These are phyloP conservation scores for Avena sativa DNA, from an alignment of 176 grass and related monocot genomes.

Conservation along the genomic window DNA sequence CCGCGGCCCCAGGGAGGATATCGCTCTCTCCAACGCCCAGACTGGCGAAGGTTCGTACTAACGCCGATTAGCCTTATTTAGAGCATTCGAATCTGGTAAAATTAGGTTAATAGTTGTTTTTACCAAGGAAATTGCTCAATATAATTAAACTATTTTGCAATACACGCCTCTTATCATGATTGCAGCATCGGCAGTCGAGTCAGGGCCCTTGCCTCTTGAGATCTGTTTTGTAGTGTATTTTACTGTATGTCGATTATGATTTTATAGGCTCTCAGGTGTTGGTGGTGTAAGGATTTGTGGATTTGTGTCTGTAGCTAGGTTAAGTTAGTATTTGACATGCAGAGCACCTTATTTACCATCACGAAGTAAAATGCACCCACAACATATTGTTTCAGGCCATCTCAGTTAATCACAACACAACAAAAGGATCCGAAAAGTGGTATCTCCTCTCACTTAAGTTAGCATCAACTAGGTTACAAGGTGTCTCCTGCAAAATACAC, in stretches of 20 bases:
- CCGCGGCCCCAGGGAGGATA: constrained; percentile 49
- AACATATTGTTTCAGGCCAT: not conserved
- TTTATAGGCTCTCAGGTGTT: not conserved
- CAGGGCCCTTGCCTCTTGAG: not conserved
- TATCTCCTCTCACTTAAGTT: not conserved
- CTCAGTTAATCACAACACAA: not conserved
- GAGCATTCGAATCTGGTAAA: not conserved
- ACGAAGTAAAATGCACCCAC: not conserved
- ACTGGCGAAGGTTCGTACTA: constrained; percentile 63
- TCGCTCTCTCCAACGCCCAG: constrained; percentile 54
- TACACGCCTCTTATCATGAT: not conserved
- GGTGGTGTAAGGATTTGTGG: not conserved
- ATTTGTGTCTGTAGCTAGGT: not conserved
- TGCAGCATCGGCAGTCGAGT: not conserved
- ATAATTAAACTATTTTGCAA: not conserved
- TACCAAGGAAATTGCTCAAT: not conserved
- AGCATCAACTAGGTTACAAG: not conserved
- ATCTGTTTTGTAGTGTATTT: not conserved
- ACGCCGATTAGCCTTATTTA: constrained; percentile 12
- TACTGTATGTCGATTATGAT: not conserved
- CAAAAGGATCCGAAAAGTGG: not conserved
- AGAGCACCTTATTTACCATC: not conserved
- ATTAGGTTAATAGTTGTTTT: not conserved
- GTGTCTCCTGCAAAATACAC: not conserved
- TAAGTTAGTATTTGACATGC: not conserved